These are phyloP conservation scores for Trapa incisa DNA, from an alignment of 345 rosid genomes.

Conservation along the genomic window DNA sequence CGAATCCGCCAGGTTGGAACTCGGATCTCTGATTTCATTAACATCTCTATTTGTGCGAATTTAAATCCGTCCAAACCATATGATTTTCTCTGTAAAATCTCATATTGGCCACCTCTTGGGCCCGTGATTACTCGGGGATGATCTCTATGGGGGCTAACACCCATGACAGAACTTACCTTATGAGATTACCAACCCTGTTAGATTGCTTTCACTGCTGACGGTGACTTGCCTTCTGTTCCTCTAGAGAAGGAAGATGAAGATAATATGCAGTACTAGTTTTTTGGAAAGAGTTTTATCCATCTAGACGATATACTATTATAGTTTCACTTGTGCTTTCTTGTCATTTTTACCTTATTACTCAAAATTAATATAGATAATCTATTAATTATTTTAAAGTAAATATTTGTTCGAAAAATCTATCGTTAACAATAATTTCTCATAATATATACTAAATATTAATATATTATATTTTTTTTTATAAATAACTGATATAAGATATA, in stretches of 20 bases:
- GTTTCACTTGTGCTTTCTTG: neutral
- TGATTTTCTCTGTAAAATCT: conserved; percentile 21
- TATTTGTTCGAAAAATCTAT: too few relatives aligned
- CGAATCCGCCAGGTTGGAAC: too few relatives aligned
- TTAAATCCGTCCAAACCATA: neutral
- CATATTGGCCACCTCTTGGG: conserved; percentile 27
- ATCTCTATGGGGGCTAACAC: conserved; percentile 21
- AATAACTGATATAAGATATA: too few relatives aligned
- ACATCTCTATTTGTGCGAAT: too few relatives aligned
- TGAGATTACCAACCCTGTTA: conserved; percentile 10
- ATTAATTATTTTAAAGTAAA: neutral
- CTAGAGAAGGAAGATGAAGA: conserved; percentile 13
- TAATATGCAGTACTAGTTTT: neutral
- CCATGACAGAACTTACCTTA: conserved; percentile 16
- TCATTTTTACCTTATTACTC: neutral
- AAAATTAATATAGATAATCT: neutral
- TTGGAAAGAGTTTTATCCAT: neutral
- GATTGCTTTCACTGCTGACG: conserved; percentile 7
- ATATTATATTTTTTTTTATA: too few relatives aligned
- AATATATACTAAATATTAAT: too few relatives aligned
- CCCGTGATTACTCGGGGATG: conserved; percentile 29
- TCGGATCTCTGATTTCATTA: too few relatives aligned
- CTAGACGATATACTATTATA: neutral
- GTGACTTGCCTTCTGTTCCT: conserved; percentile 12
- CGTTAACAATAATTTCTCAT: too few relatives aligned